Conservation (phyloP, 169 alveolate species). For the Babesia divergens region DNA sequence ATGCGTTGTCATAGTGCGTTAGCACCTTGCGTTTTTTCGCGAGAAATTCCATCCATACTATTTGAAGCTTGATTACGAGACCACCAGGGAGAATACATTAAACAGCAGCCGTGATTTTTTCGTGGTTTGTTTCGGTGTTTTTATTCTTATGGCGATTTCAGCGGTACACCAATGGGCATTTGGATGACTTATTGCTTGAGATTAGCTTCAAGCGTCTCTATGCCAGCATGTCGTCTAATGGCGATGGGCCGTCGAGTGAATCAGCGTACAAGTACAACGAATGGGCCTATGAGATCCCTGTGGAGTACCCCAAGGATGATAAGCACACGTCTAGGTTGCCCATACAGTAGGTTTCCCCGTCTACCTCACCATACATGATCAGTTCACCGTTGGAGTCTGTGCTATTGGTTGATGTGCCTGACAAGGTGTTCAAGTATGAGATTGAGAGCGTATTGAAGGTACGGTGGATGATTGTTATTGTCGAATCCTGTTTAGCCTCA, state of each 20-base stretch:
- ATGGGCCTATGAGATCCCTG: slow-evolving; percentile 64
- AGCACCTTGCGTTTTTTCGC: slow-evolving; percentile 62
- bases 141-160: background rate
- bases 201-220: slow-evolving; percentile 58
- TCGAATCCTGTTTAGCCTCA: slow-evolving; percentile 10
- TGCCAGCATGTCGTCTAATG: slow-evolving; percentile 20
- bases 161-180: slow-evolving; percentile 53
- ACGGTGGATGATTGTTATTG: background rate
- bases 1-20: background rate
- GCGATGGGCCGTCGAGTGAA: slow-evolving; percentile 10
- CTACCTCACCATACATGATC: background rate
- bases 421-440: slow-evolving; percentile 45
- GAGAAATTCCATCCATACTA: slow-evolving; percentile 65
- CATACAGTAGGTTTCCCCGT: slow-evolving; percentile 7
- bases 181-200: slow-evolving; percentile 49
- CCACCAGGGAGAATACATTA: slow-evolving; percentile 8
- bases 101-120: slow-evolving; percentile 35
- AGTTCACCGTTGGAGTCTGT: slow-evolving; percentile 59
- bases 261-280: slow-evolving; percentile 36
- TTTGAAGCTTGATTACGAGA: slow-evolving; percentile 32
- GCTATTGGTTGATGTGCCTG: slow-evolving; percentile 65
- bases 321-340: slow-evolving; percentile 26
- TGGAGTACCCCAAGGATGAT: slow-evolving; percentile 57
- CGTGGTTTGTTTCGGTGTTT: background rate
- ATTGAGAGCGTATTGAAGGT: slow-evolving; percentile 50